Evolutionary conservation across 2,329 filamentous ascomycete species (phyloP), one percentile per base, ranked within the genome.

Genomic region (Hysterium pulicare): DNA sequence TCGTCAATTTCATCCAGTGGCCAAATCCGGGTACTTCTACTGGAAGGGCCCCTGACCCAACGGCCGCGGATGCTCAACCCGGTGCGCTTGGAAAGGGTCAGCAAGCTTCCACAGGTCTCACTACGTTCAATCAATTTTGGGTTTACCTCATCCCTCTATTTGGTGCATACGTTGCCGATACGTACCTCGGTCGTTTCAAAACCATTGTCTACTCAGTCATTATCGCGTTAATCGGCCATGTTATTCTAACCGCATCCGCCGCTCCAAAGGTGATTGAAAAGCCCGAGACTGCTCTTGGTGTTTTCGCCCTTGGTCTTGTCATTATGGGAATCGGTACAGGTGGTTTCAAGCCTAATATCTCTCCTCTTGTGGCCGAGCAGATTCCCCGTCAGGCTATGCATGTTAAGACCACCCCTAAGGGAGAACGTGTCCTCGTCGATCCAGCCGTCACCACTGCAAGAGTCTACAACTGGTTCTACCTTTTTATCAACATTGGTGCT

Each of bases 301-400:
- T 75, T n/a, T 75, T 82, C 54, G 67, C 79, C 36, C 65, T 72
- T 11, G 69, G 79, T 8, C 72, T 82, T 48, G 70, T 86, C 51
- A 61, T 85, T 48, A 82, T 85, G 47, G 83, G 82, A 46, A 60
- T 85, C 10, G 83, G 82, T 40, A 84, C 82, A 2, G 83, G 83
- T 53, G 80, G 81, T 46, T 84, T 87, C 71, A 86, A 86, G 69
- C 78, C 79, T 51, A 86, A 85, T 62, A 75, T 78, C 33, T 70
- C 73, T 38, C 76, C 75, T 34, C 55, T 79, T 46, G 64, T 71
- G 31, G 82, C 81, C 39, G 83, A 86, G 50, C 83, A 87, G 67
- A 83, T 85, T 53, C 74, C 72, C 41, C 68, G 72, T 54, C 79
- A 74, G 62, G 79, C 63, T 61, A 80, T 68, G 38, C 20, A 70